Evolutionary conservation across 805 yeast genomes (phyloP), one percentile per base, ranked within the genome.

Genomic region (Cyberlindnera meyerae): DNA sequence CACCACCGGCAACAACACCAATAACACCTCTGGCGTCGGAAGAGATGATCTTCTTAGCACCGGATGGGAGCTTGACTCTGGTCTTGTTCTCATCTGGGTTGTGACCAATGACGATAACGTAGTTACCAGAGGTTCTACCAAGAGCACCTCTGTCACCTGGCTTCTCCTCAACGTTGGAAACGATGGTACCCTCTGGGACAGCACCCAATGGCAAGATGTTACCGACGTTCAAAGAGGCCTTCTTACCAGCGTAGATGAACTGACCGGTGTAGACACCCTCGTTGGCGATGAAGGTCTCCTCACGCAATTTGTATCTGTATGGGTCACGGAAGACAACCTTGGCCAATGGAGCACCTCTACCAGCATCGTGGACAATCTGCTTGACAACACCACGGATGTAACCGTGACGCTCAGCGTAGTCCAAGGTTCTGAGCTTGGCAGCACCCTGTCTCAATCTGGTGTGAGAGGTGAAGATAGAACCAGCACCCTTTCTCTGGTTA

Each of bases 401-500:
- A 68, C 98, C 98, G 73, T 90, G 96, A 71, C 96, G 90, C 79
- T 93, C 98, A 72, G 97, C 95, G 65, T 79, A 90, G 75, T 93
- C 97, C 71, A 90, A 82, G 69, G 96, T 84, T 83, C 98, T 87
- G 72, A 90, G 82, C 86, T 90, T 90, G 70, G 98, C 98, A 70
- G 98, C 97, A 73, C 98, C 98, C 78, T 93, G 86, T 85, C 98
- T 88, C 74, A 93, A 86, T 77, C 97, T 90, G 81, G 97, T 90
- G 93, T 90, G 95, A 66, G 98, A 82, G 70, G 95, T 83, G 88
- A 93, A 93, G 82, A 93, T 88, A 66, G 97, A 90, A 70, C 98
- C 97, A 74, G 96, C 96, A 84, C 97, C 97, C 80, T 93, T 93
- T 88, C 99, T 89, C 83, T 93, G 99, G 83, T 93, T 93, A 79